These are phyloP conservation scores for Phaeoacremonium minimum DNA, from an alignment of 2,329 filamentous ascomycete species.

Conservation along the genomic window DNA sequence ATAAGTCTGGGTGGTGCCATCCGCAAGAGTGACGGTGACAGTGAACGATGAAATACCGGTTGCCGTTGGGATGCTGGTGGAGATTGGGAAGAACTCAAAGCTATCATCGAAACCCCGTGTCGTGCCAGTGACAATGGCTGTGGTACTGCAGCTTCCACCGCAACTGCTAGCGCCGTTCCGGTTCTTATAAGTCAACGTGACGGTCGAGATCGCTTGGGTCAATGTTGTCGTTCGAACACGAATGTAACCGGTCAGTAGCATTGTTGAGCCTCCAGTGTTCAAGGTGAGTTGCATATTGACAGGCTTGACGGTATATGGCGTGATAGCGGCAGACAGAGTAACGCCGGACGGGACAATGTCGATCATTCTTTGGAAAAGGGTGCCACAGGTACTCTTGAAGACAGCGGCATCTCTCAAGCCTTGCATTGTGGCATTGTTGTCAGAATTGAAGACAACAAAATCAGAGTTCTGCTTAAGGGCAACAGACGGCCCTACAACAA, in stretches of 20 bases:
- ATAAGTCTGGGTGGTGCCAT: constrained; percentile 38
- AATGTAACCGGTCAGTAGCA: constrained; percentile 51
- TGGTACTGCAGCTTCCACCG: constrained; percentile 44
- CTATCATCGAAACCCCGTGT: constrained; percentile 56
- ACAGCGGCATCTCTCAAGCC: constrained; percentile 36
- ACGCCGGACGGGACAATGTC: constrained; percentile 52
- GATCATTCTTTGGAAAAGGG: constrained; percentile 55
- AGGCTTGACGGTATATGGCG: constrained; percentile 57
- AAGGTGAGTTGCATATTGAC: constrained; percentile 52
- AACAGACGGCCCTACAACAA: constrained; percentile 48
- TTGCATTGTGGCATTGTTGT: constrained; percentile 50
- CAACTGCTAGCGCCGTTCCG: constrained; percentile 41
- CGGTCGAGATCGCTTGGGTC: constrained; percentile 34
- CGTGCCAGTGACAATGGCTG: constrained; percentile 39
- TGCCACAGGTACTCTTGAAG: constrained; percentile 44
- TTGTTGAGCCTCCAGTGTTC: constrained; percentile 37
- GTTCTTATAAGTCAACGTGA: constrained; percentile 53
- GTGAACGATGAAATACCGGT: constrained; percentile 60
- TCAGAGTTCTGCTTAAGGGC: constrained; percentile 45
- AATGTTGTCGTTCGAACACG: constrained; percentile 50
- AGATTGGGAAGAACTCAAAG: constrained; percentile 50
- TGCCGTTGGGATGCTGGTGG: constrained; percentile 47
- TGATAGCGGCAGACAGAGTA: constrained; percentile 44
- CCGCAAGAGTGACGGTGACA: constrained; percentile 32
- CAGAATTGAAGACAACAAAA: constrained; percentile 49